Base-by-base conservation (phyloP, 257 asterid genomes). In the Phtheirospermum japonicum region DNA sequence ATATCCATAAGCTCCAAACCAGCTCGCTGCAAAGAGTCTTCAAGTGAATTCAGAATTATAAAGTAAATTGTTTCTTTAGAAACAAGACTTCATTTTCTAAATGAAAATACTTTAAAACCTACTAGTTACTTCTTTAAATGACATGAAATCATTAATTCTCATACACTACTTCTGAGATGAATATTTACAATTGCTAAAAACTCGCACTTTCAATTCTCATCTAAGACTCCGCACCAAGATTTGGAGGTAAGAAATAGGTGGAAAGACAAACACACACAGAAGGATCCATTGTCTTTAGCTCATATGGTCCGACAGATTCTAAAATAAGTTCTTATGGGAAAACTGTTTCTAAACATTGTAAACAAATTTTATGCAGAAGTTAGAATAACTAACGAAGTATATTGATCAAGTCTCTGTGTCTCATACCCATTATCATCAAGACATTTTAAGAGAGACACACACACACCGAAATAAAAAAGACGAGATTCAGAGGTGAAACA, bases 1-100 rank as follows among this genome's bases (percentile, higher is more conserved):
- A 92, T 86, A 83, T 92, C 99, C 99, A 92, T 92, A 60, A 89
- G 95, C 83, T 89, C 97, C 88, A 92, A 71, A 66, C 99, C 99
- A 65, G 99, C 99, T 67, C 96, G 90, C 99, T 92, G 91, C 77
- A 57, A 71, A 75, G 66, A 64, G 67, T 65, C 60, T 71, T 78
- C 55, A 70, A 78, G 76, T 80, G 66, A 82, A 65, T 71, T 65
- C 53, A 36, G 48, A 58, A 54, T 49, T 58, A 54, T 34, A 23
- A 64, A 61, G 53, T n/a, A n/a, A n/a, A n/a, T n/a, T n/a, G n/a
- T n/a, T n/a, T n/a, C n/a, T n/a, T n/a, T n/a, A n/a, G n/a, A n/a
- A n/a, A n/a, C n/a, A n/a, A n/a, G n/a, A n/a, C n/a, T n/a, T n/a
- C n/a, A n/a, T n/a, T n/a, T n/a, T n/a, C n/a, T n/a, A n/a, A n/a